These are phyloP conservation scores for Calonectria pseudoreteaudii DNA, from an alignment of 2,329 filamentous ascomycete species.

Conservation along the genomic window DNA sequence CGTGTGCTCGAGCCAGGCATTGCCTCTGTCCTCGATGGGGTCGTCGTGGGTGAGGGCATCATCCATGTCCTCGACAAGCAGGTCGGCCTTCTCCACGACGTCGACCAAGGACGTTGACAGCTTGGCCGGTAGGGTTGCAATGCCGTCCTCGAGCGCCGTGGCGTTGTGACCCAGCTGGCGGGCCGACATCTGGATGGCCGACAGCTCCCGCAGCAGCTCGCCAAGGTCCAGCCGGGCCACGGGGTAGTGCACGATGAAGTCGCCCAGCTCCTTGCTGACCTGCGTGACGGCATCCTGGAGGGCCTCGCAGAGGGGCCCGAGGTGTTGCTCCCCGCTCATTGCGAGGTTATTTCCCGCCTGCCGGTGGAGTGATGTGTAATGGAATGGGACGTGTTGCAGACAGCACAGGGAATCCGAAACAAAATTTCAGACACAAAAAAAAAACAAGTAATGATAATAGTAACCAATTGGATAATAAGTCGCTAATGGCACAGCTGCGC, in stretches of 20 bases:
- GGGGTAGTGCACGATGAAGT: conserved; percentile 40
- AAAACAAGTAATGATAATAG: not conserved
- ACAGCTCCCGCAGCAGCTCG: conserved; percentile 43
- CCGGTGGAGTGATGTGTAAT: conserved; percentile 13
- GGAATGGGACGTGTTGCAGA: not conserved
- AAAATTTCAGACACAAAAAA: not conserved
- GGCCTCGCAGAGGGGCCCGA: conserved; percentile 30
- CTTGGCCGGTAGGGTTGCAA: conserved; percentile 24
- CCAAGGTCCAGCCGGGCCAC: conserved; percentile 39
- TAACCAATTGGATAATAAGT: not conserved
- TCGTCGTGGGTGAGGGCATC: conserved; percentile 35
- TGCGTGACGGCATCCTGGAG: conserved; percentile 35
- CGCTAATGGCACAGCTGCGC: not conserved
- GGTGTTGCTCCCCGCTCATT: conserved; percentile 8
- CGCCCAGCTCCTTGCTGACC: conserved; percentile 36
- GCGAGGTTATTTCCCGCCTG: not conserved
- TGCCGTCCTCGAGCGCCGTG: conserved; percentile 28
- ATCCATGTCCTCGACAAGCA: conserved; percentile 37
- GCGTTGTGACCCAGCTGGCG: conserved; percentile 41
- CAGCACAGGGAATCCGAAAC: not conserved
- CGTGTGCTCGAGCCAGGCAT: conserved; percentile 38
- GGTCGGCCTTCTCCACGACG: conserved; percentile 33
- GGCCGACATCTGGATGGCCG: conserved; percentile 42
- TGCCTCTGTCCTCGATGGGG: conserved; percentile 25
- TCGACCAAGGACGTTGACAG: conserved; percentile 29